phyloP scores from a whole-genome alignment of 2,329 filamentous ascomycete species.

The Ceratocystis colombiana region DNA sequence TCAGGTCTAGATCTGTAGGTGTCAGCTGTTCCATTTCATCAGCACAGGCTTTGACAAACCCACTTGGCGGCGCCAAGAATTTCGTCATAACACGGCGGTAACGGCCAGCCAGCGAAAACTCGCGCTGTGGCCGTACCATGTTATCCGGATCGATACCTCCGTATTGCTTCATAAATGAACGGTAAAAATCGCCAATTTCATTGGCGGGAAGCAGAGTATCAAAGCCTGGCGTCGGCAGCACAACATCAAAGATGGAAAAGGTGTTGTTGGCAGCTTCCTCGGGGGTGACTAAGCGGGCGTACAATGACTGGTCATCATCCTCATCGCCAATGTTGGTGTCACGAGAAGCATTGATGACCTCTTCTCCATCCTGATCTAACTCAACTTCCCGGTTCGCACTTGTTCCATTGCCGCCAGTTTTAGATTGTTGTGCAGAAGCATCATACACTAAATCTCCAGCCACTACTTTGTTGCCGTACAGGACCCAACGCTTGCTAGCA shows the following conservation, averaged over 20 bases:
- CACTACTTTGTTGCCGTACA: slow-evolving; percentile 62
- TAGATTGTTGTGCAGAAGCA: slow-evolving; percentile 28
- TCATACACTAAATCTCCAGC: slow-evolving; percentile 73
- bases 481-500: slow-evolving; percentile 68
- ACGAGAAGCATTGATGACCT: slow-evolving; percentile 45
- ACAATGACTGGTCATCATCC: slow-evolving; percentile 38
- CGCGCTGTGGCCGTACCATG: slow-evolving; percentile 78
- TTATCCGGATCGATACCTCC: slow-evolving; percentile 70
- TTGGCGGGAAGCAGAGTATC: slow-evolving; percentile 82
- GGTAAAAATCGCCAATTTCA: slow-evolving; percentile 72
- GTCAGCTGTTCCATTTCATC: slow-evolving; percentile 74
- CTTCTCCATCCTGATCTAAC: slow-evolving; percentile 42
- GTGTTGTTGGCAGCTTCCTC: slow-evolving; percentile 68
- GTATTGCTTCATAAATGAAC: slow-evolving; percentile 76
- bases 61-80: slow-evolving; percentile 54
- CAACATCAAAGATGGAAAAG: slow-evolving; percentile 76
- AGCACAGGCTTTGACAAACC: slow-evolving; percentile 59
- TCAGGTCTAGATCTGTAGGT: slow-evolving; percentile 68
- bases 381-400: slow-evolving; percentile 31
- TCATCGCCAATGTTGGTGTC: slow-evolving; percentile 35
- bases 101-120: slow-evolving; percentile 77
- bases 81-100: slow-evolving; percentile 77
- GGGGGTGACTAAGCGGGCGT: slow-evolving; percentile 62
- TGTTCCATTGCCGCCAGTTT: slow-evolving; percentile 24
- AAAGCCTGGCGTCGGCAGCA: slow-evolving; percentile 85